A percentile compares a stretch with the other conserved stretches of the same genome.
Conservation (phyloP, 495 filamentous ascomycete species). For the Daldinia loculata region DNA sequence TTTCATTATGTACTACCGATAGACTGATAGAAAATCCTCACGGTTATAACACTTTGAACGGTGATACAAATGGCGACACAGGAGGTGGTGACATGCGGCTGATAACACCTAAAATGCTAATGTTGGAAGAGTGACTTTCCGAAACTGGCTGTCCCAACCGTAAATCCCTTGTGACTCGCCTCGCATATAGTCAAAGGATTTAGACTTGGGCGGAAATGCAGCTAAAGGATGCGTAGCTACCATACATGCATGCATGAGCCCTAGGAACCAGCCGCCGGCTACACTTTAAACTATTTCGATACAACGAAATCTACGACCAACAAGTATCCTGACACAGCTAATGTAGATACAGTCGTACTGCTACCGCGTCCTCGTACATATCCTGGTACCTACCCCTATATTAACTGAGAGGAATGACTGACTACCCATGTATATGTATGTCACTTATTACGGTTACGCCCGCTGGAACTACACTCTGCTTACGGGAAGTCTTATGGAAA, state of each 20-base stretch:
- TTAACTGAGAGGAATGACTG: neutral
- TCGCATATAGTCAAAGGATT: neutral
- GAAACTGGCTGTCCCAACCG: neutral
- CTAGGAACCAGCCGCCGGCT: neutral
- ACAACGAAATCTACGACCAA: neutral
- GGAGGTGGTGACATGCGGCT: neutral
- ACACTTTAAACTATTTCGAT: neutral
- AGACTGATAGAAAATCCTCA: conserved; percentile 1
- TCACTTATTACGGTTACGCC: neutral
- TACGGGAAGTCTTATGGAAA: conserved; percentile 4
- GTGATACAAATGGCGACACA: neutral
- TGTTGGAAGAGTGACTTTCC: neutral
- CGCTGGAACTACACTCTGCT: neutral
- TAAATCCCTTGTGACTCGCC: neutral
- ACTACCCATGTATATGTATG: neutral
- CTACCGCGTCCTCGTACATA: neutral
- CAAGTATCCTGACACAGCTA: neutral
- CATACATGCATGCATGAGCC: neutral
- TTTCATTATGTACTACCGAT: conserved; percentile 9
- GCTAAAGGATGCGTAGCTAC: neutral
- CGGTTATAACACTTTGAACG: neutral
- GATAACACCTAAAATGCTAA: neutral
- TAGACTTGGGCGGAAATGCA: neutral
- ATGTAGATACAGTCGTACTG: neutral
- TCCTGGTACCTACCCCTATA: neutral